phyloP scores from a whole-genome alignment of 2,329 filamentous ascomycete genomes.

The Neopestalotiopsis clavispora region DNA sequence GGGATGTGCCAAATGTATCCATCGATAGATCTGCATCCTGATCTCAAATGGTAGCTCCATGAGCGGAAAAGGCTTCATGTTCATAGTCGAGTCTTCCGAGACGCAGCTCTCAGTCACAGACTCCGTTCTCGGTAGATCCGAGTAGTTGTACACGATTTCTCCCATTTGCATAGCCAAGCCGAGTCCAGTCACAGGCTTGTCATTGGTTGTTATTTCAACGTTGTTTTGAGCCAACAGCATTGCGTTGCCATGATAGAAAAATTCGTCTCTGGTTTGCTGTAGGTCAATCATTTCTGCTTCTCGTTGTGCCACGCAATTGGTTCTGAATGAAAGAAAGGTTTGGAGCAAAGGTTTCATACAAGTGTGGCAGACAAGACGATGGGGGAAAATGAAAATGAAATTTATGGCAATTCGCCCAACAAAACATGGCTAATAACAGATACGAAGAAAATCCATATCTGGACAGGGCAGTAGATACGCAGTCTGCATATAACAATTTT shows the following conservation, averaged over 20 bases:
- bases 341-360: too few relatives aligned
- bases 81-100: background rate
- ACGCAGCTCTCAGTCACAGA: background rate
- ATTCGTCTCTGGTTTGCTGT: background rate
- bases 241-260: background rate
- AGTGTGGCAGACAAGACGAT: too few relatives aligned
- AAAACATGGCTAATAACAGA: too few relatives aligned
- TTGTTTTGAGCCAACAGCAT: background rate
- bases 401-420: too few relatives aligned
- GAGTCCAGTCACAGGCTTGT: background rate
- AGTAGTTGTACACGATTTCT: background rate
- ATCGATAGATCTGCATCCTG: slow-evolving; percentile 51
- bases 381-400: too few relatives aligned
- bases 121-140: background rate
- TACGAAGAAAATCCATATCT: background rate
- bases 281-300: background rate
- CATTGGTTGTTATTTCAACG: background rate
- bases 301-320: background rate
- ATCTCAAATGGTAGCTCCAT: slow-evolving; percentile 49
- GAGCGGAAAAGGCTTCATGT: slow-evolving; percentile 27
- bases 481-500: background rate
- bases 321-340: background rate
- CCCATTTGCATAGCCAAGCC: slow-evolving; percentile 2
- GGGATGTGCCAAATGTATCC: slow-evolving; percentile 44
- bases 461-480: background rate